These are phyloP conservation scores for Lolium multiflorum DNA, from an alignment of 176 grass and related monocot genomes.

Conservation along the genomic window DNA sequence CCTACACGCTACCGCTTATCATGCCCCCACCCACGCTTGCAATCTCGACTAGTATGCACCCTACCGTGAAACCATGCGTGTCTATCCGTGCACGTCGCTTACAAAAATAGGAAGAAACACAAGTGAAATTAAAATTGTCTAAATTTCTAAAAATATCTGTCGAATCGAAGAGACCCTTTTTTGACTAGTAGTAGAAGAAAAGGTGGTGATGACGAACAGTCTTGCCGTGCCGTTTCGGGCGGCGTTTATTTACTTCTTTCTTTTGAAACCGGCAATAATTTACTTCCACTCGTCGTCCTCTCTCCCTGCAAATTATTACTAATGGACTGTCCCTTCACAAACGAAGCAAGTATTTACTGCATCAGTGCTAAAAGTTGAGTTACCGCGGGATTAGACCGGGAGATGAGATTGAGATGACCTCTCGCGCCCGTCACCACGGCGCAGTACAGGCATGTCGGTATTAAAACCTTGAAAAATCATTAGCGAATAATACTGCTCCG, in stretches of 20 bases:
- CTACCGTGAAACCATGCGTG: background rate
- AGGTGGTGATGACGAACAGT: background rate
- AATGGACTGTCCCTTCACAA: too few relatives aligned
- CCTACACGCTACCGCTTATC: too few relatives aligned
- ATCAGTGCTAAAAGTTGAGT: background rate
- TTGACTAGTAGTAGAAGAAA: too few relatives aligned
- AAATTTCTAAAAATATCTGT: background rate
- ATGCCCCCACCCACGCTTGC: too few relatives aligned
- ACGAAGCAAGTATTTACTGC: too few relatives aligned
- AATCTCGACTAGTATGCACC: too few relatives aligned
- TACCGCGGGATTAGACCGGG: background rate
- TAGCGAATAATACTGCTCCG: slow-evolving; percentile 25
- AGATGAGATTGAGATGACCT: too few relatives aligned
- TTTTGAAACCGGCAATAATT: too few relatives aligned
- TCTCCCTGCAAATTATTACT: background rate
- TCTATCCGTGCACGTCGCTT: background rate
- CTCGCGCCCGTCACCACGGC: too few relatives aligned
- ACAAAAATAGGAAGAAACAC: background rate
- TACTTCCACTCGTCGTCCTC: background rate
- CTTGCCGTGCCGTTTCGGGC: background rate
- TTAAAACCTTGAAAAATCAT: slow-evolving; percentile 49
- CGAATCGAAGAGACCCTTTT: too few relatives aligned
- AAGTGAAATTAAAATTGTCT: background rate
- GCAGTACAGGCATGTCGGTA: slow-evolving; percentile 70
- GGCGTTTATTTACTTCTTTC: background rate